Conservation (phyloP, 257 asterid genomes). For the Agastache rugosa region DNA sequence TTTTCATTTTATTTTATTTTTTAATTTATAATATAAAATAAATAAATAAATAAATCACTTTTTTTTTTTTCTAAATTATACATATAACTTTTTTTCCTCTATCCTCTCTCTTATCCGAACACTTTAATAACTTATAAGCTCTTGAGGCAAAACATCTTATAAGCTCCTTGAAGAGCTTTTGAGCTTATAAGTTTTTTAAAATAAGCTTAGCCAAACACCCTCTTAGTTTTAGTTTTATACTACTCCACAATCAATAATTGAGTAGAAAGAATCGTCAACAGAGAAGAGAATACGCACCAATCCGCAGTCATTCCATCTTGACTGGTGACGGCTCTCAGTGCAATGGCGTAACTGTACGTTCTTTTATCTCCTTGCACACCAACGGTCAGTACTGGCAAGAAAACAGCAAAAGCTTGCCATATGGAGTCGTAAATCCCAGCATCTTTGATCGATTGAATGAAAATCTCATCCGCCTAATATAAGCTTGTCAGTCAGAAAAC, state of each 20-base stretch:
- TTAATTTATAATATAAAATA: too few relatives aligned
- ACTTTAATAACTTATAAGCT: too few relatives aligned
- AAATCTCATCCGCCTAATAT: slow-evolving; percentile 90
- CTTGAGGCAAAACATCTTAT: too few relatives aligned
- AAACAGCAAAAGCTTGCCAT: slow-evolving; percentile 99
- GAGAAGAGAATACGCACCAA: slow-evolving; percentile 54
- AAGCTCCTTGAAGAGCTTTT: too few relatives aligned
- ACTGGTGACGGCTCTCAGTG: slow-evolving; percentile 96
- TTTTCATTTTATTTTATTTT: too few relatives aligned
- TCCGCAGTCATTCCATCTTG: slow-evolving; percentile 99
- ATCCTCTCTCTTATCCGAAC: too few relatives aligned
- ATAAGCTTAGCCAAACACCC: too few relatives aligned
- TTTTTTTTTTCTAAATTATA: too few relatives aligned
- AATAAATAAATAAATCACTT: too few relatives aligned
- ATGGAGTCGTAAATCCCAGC: slow-evolving; percentile 89
- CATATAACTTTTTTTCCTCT: too few relatives aligned
- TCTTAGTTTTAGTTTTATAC: too few relatives aligned
- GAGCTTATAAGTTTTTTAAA: too few relatives aligned
- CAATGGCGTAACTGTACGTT: slow-evolving; percentile 88
- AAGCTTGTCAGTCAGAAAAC: neutral
- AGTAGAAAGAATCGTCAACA: neutral
- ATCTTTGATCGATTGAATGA: slow-evolving; percentile 87
- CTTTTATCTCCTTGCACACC: slow-evolving; percentile 99
- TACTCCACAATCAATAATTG: neutral
- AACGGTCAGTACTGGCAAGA: slow-evolving; percentile 86